Base-by-base conservation (phyloP, 257 asterid species). In the Rehmannia glutinosa region DNA sequence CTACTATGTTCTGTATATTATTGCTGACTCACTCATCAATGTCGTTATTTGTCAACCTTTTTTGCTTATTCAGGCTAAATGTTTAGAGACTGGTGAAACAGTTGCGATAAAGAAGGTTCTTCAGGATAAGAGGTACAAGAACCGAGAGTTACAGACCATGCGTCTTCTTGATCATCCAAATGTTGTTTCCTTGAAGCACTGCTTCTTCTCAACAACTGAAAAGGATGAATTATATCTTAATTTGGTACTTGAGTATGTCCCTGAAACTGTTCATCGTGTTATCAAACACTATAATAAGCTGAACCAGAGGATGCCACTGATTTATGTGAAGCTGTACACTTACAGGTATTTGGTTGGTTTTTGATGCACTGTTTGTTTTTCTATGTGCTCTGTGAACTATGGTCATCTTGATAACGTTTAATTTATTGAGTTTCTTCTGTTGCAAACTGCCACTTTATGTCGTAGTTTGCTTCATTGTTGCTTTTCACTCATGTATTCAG, bases 181-280 rank as follows among this genome's bases (percentile, higher is more conserved):
- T 78, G 86, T 92, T 59, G 97, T 92, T 66, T 82, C 96, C 32
- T 78, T 92, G 74, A 89, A 89, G 84, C 98, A 92, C 79, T 89
- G 97, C 83, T 92, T 92, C 89, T 89, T 89, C 87, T 92, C 98
- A 62, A 92, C 98, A 66, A 92, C 98, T 36, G 97, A 92, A 25
- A 92, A 87, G 75, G 98, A 92, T 68, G 98, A 92, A 64, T 80
- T 92, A 3, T 92, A 89, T 75, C 97, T 92, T 66, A 92, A 92
- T 82, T 73, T 92, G 82, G 98, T 92, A 36, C 96, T 92, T 51
- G 98, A 92, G 75, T 92, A 89, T 84, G 98, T 89, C 41, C 98
- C 98, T 17, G 98, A 92, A 84, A 92, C 96, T 68, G 87, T 92
- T 71, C 91, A 87, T 74, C 98, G 97, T 52, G 98, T 92, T 57